Conservation (phyloP, 495 filamentous ascomycete genomes). For the Jackrogersella minutella region DNA sequence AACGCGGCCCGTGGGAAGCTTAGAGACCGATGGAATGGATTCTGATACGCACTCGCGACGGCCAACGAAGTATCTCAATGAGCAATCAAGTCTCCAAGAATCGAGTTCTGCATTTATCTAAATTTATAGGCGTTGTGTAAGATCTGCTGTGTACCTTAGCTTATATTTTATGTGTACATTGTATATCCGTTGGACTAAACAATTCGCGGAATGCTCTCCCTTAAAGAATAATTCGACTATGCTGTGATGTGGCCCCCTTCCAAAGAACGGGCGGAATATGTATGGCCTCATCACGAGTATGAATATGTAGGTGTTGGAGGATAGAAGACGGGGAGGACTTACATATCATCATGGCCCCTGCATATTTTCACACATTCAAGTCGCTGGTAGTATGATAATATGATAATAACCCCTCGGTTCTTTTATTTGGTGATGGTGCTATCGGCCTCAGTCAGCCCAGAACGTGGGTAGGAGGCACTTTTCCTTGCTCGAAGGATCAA, state of each 20-base stretch:
- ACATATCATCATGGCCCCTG: background rate
- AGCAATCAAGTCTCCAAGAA: background rate
- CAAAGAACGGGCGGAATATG: background rate
- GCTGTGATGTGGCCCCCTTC: background rate
- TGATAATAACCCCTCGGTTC: background rate
- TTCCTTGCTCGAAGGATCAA: conserved; percentile 12
- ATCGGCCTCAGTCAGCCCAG: conserved; percentile 13
- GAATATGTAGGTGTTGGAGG: background rate
- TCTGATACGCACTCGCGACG: conserved; percentile 10
- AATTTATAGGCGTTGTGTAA: background rate
- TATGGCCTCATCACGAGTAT: background rate
- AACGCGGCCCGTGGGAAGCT: background rate
- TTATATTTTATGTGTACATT: background rate
- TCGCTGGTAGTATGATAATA: background rate
- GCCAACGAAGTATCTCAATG: background rate
- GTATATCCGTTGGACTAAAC: background rate
- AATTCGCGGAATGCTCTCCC: no score
- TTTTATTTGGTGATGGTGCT: conserved; percentile 5
- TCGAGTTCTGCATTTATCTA: background rate
- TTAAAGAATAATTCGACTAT: background rate
- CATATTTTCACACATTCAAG: conserved; percentile 14
- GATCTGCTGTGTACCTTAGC: background rate
- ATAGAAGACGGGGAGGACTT: background rate
- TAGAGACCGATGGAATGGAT: background rate
- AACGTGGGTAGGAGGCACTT: background rate